These are phyloP conservation scores for Hyphopichia burtonii DNA, from an alignment of 1,139 yeast species.

Conservation along the genomic window DNA sequence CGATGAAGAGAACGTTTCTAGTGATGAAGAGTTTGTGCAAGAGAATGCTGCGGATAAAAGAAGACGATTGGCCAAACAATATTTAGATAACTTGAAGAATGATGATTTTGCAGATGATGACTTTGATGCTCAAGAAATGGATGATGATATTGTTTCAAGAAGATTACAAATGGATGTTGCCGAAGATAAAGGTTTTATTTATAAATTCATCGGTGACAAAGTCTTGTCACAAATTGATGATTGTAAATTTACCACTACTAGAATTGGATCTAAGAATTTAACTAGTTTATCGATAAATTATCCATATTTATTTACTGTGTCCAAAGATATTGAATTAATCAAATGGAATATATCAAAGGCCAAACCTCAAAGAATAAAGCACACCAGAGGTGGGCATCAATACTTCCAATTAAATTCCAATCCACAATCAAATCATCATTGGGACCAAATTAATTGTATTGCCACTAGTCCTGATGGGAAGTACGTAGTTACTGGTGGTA, in stretches of 20 bases:
- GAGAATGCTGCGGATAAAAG: constrained; percentile 94
- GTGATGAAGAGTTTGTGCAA: constrained; percentile 67
- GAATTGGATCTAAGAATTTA: constrained; percentile 60
- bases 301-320: constrained; percentile 74
- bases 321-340: constrained; percentile 77
- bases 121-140: constrained; percentile 91
- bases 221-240: constrained; percentile 42
- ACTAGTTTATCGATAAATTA: constrained; percentile 52
- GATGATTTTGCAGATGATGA: constrained; percentile 53
- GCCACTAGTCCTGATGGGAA: constrained; percentile 89
- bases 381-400: constrained; percentile 61
- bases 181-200: constrained; percentile 80
- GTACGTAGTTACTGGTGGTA: constrained; percentile 87
- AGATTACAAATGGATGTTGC: constrained; percentile 88
- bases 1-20: constrained; percentile 45
- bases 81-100: constrained; percentile 71
- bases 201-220: constrained; percentile 60
- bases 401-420: constrained; percentile 30
- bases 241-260: constrained; percentile 35
- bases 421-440: constrained; percentile 60
- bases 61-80: constrained; percentile 90
- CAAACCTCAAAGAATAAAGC: constrained; percentile 65
- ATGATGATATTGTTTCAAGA: constrained; percentile 76
- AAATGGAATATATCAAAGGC: constrained; percentile 61
- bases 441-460: constrained; percentile 70